A percentile compares a stretch with the other conserved stretches of the same genome.
Conservation (phyloP, 495 filamentous ascomycete genomes). For the Neurospora sp. region DNA sequence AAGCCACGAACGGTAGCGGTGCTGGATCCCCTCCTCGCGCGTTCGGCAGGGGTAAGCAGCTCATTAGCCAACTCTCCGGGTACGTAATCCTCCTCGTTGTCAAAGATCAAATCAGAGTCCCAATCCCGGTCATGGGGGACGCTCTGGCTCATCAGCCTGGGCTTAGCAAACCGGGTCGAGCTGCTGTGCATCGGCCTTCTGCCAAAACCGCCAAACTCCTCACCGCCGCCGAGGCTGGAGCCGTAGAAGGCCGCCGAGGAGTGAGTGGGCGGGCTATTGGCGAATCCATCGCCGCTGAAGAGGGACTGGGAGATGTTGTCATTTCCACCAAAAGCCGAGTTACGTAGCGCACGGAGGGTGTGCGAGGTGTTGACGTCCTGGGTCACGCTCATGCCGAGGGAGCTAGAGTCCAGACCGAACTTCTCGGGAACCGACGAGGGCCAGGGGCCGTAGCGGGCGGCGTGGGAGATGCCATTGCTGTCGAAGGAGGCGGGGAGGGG, state of each 20-base stretch:
- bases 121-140: constrained; percentile 65
- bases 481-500: constrained; percentile 93
- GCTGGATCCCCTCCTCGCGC: constrained; percentile 65
- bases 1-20: constrained; percentile 28
- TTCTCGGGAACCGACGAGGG: constrained; percentile 88
- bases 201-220: constrained; percentile 48
- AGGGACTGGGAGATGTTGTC: constrained; percentile 38
- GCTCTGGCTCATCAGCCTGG: constrained; percentile 71
- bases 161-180: constrained; percentile 50
- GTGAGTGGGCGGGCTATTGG: constrained; percentile 58
- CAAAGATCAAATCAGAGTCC: constrained; percentile 75
- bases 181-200: constrained; percentile 80
- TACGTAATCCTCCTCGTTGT: constrained; percentile 74
- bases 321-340: constrained; percentile 65
- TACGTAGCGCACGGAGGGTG: constrained; percentile 69
- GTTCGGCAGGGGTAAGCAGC: constrained; percentile 83
- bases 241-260: constrained; percentile 11
- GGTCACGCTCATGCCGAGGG: constrained; percentile 52
- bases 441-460: constrained; percentile 80
- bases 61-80: constrained; percentile 74
- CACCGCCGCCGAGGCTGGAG: constrained; percentile 38
- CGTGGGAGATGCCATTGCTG: constrained; percentile 87
- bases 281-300: constrained; percentile 35
- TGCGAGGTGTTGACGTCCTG: constrained; percentile 56
- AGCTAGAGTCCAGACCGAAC: constrained; percentile 85